These are phyloP conservation scores for Arthrobotrys iridis DNA, from an alignment of 2,329 filamentous ascomycete genomes.

Conservation along the genomic window DNA sequence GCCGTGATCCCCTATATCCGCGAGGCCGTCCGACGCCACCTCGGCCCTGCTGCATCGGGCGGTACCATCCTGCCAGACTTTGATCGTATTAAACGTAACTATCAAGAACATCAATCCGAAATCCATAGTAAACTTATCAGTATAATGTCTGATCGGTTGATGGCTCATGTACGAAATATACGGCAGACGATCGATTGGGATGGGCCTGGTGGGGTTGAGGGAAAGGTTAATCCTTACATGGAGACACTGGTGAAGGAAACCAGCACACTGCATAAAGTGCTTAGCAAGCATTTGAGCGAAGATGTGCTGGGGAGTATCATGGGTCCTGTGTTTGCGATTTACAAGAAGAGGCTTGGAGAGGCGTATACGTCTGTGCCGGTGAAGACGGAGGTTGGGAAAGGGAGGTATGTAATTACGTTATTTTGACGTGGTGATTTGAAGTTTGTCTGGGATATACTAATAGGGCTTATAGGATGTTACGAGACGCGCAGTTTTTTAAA, in stretches of 20 bases:
- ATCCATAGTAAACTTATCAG: conserved; percentile 94
- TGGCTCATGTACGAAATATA: conserved; percentile 78
- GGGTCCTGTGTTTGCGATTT: conserved; percentile 82
- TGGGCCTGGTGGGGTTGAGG: conserved; percentile 61
- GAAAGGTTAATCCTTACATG: conserved; percentile 75
- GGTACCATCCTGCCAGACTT: conserved; percentile 78
- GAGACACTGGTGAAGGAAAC: conserved; percentile 89
- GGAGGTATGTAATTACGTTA: no score
- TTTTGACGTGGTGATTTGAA: no score
- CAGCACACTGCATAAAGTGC: conserved; percentile 80
- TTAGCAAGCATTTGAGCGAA: conserved; percentile 83
- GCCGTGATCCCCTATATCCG: conserved; percentile 87
- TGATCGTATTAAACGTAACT: conserved; percentile 79
- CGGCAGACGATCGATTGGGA: conserved; percentile 78
- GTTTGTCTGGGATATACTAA: no score
- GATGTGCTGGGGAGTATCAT: conserved; percentile 83
- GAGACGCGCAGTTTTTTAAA: conserved; percentile 78
- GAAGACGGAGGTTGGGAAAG: conserved; percentile 73
- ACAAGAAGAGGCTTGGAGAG: conserved; percentile 79
- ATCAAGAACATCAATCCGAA: conserved; percentile 87
- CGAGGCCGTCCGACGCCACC: conserved; percentile 86
- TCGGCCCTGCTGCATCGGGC: conserved; percentile 65
- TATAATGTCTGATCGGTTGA: conserved; percentile 84
- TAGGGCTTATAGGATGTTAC: conserved; percentile 75
- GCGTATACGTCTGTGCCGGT: conserved; percentile 74